A percentile compares a stretch with the other conserved stretches of the same genome.
phyloP scores from a whole-genome alignment of 2,329 filamentous ascomycete species.

The Sphaerulina vaccinii region DNA sequence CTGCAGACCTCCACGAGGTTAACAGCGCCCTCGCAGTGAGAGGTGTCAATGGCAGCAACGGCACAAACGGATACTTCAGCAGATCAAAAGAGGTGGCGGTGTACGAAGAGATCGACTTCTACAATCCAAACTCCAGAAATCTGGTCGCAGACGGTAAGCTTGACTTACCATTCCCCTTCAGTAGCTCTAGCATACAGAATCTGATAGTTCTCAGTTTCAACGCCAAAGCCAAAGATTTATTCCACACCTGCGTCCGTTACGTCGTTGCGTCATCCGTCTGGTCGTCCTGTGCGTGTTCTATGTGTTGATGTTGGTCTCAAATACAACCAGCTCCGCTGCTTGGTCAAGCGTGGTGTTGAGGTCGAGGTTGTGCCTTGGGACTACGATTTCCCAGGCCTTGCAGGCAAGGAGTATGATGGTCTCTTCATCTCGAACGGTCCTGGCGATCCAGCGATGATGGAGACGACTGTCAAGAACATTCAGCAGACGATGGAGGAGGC shows the following conservation, averaged over 20 bases:
- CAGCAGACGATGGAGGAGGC: constrained; percentile 72
- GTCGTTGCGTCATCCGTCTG: constrained; percentile 82
- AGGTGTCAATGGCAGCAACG: constrained; percentile 37
- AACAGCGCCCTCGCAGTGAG: constrained; percentile 26
- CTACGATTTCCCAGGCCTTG: constrained; percentile 78
- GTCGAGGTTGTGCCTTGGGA: constrained; percentile 95
- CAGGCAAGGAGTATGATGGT: constrained; percentile 85
- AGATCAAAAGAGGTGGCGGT: constrained; percentile 36
- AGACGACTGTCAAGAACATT: constrained; percentile 77
- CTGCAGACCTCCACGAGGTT: constrained; percentile 34
- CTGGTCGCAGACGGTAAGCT: constrained; percentile 86
- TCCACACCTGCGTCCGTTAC: constrained; percentile 64
- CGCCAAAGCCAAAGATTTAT: constrained; percentile 81
- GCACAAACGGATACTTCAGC: constrained; percentile 34
- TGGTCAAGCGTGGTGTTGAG: constrained; percentile 86
- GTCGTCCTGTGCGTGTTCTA: constrained; percentile 79
- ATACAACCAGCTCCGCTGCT: constrained; percentile 94
- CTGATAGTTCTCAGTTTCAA: constrained; percentile 68
- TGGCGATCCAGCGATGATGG: constrained; percentile 86
- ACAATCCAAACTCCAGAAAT: constrained; percentile 88
- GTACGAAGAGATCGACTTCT: constrained; percentile 84
- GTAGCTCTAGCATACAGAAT: constrained; percentile 26
- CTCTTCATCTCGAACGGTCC: constrained; percentile 98
- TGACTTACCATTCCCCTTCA: constrained; percentile 25
- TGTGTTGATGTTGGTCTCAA: constrained; percentile 98